Base-by-base conservation (phyloP, 1,284 basidiomycete species). In the Gymnopus androsaceus region DNA sequence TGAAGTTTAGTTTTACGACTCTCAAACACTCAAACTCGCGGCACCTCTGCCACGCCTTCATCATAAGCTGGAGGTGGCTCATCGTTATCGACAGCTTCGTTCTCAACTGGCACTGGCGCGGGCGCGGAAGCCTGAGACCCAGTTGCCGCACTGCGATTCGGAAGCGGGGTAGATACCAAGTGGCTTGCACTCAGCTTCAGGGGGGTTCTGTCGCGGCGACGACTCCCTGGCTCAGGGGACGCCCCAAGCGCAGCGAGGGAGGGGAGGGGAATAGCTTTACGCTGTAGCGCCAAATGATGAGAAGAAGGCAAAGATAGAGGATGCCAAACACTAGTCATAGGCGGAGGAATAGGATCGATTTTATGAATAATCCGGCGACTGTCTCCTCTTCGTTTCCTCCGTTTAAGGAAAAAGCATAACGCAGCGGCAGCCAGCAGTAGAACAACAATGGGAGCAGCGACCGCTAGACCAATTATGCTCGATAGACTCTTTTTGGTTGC, bases 371-470 rank as follows among this genome's bases (percentile, higher is more conserved):
- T 42, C 41, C 12, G 41, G 4, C 12, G 4, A 25, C 28, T 25
- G 12, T 5, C 4, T 28, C n/a, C 27, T 11, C 31, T 25, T 46
- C 44, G 44, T 33, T 33, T 46, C 17, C 46, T 48, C 23, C 46
- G 33, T 21, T 15, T 21, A 23, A 36, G 12, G 31, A 36, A 48
- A 19, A 36, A 36, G 19, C 33, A 34, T 17, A 48, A 6, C 14
- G 31, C 36, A 12, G 31, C 4, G 3, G 37, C 37, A 19, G 49
- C 52, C 11, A 54, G 33, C 11, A 38, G 3, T 11, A 46, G 31
- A 14, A 47, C 46, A 12, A 49, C 33, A 21, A 54, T 9, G 14
- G 46, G 36, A 5, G 49, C 53, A 31, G 44, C 36, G 15, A 55
- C 46, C 9, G 37, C 46, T 15, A 46, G 44, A 11, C 23, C 53